Conservation (phyloP, 1,284 basidiomycete genomes). For the Phellopilus nigrolimitatus region DNA sequence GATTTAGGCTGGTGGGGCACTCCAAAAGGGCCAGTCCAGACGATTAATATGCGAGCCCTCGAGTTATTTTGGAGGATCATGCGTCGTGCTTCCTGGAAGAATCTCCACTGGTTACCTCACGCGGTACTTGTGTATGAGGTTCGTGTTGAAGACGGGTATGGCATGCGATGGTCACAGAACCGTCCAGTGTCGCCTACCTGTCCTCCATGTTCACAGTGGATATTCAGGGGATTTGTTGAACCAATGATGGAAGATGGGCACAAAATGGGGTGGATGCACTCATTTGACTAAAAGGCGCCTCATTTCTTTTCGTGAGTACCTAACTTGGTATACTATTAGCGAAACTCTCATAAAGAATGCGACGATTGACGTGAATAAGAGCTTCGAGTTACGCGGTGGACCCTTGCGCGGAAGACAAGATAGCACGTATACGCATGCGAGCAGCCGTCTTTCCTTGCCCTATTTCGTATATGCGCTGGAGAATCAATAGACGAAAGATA, state of each 20-base stretch:
- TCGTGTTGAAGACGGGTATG: slow-evolving; percentile 52
- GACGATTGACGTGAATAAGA: no score
- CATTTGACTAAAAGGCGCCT: no score
- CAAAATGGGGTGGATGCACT: slow-evolving; percentile 51
- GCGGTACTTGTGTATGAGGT: slow-evolving; percentile 53
- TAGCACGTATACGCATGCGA: no score
- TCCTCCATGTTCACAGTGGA: slow-evolving; percentile 36
- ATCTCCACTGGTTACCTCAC: slow-evolving; percentile 58
- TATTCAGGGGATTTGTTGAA: slow-evolving; percentile 56
- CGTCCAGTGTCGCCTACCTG: slow-evolving; percentile 23
- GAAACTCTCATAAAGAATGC: no score
- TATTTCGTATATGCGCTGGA: no score
- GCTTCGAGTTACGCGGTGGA: no score
- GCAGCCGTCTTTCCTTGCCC: no score
- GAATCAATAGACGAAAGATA: no score
- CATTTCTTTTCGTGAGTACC: not conserved
- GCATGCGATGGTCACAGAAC: slow-evolving; percentile 60
- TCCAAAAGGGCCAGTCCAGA: slow-evolving; percentile 44
- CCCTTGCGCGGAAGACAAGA: no score
- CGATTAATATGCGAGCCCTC: slow-evolving; percentile 46
- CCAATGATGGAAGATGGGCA: slow-evolving; percentile 62
- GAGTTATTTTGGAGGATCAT: slow-evolving; percentile 47
- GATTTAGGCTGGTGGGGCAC: slow-evolving; percentile 56
- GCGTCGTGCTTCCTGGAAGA: slow-evolving; percentile 47
- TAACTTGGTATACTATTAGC: not conserved